Evolutionary conservation across 768 basidiomycete genomes (phyloP).

Genomic region (Phaeotremella skinneri): DNA sequence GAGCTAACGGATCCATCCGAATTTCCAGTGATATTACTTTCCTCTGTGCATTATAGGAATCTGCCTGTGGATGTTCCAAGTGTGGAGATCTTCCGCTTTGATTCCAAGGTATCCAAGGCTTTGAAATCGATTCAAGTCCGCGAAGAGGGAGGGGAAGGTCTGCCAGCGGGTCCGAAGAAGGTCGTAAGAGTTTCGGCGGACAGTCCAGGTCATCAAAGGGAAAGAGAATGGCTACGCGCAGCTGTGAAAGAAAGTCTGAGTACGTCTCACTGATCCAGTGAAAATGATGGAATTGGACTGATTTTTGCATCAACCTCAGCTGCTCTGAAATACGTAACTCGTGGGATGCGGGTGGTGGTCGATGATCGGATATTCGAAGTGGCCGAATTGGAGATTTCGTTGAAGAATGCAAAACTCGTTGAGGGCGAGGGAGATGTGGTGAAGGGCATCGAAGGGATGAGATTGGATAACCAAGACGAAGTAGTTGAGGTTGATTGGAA

Average conservation of each 20-base stretch:
- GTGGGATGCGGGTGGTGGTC: conserved; percentile 2
- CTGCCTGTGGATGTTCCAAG: not conserved
- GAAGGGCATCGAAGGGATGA: conserved; percentile 19
- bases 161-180: conserved; percentile 3
- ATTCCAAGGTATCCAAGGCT: conserved; percentile 17
- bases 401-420: not conserved
- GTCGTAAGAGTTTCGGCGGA: not conserved
- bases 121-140: conserved; percentile 16
- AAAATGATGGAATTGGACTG: conserved; percentile 8
- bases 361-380: conserved; percentile 11
- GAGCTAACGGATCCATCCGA: conserved; percentile 3
- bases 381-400: conserved; percentile 14
- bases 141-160: conserved; percentile 8
- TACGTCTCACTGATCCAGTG: too few species aligned
- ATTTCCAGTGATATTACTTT: conserved; percentile 9
- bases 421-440: conserved; percentile 11
- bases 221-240: conserved; percentile 34
- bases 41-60: conserved; percentile 2
- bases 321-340: conserved; percentile 3
- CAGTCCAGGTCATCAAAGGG: conserved; percentile 20
- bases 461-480: conserved; percentile 7
- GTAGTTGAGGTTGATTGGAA: conserved; percentile 39
- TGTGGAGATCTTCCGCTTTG: conserved; percentile 26
- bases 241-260: conserved; percentile 39
- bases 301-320: not conserved